Percentiles rank a stretch among this genome's conserved stretches.
Conservation (phyloP, 164 flowering plant genomes). For the Nelumbo lutea region DNA sequence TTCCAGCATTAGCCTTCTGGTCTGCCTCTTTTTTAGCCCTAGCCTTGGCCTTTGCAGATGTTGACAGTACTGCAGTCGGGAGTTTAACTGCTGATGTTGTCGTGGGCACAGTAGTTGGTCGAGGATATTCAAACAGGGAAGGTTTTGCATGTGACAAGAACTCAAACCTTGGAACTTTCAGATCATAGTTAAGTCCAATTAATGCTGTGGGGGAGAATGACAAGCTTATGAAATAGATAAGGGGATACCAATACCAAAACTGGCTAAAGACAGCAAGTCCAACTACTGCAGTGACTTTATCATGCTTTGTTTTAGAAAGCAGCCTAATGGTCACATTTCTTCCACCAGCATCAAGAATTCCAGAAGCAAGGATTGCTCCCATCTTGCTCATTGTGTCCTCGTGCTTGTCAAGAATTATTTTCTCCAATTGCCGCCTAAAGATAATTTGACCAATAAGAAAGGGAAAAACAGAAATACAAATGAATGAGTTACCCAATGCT, state of each 20-base stretch:
- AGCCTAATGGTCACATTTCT: conserved; percentile 91
- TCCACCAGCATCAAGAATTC: conserved; percentile 98
- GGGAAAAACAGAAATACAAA: background rate
- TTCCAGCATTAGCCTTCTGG: conserved; percentile 69
- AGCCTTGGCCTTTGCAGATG: conserved; percentile 92
- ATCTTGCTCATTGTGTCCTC: conserved; percentile 99
- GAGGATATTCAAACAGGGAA: conserved; percentile 91
- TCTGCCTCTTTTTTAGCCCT: conserved; percentile 94
- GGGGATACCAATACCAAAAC: conserved; percentile 99
- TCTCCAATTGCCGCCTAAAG: conserved; percentile 84
- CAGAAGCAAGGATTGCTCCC: conserved; percentile 99
- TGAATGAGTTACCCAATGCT: background rate
- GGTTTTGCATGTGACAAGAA: conserved; percentile 94
- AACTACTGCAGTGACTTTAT: conserved; percentile 87
- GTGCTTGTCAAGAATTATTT: conserved; percentile 96
- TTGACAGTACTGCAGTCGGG: conserved; percentile 90
- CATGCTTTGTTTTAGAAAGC: conserved; percentile 92
- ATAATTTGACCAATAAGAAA: background rate
- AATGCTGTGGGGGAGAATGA: conserved; percentile 94
- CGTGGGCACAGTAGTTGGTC: conserved; percentile 79
- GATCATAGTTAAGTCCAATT: conserved; percentile 86
- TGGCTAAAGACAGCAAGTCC: conserved; percentile 98
- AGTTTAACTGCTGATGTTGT: conserved; percentile 81
- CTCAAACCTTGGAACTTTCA: conserved; percentile 91
- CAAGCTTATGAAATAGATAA: conserved; percentile 83